phyloP scores from a whole-genome alignment of 441 rosid genomes.

The Adansonia madagascariensis region DNA sequence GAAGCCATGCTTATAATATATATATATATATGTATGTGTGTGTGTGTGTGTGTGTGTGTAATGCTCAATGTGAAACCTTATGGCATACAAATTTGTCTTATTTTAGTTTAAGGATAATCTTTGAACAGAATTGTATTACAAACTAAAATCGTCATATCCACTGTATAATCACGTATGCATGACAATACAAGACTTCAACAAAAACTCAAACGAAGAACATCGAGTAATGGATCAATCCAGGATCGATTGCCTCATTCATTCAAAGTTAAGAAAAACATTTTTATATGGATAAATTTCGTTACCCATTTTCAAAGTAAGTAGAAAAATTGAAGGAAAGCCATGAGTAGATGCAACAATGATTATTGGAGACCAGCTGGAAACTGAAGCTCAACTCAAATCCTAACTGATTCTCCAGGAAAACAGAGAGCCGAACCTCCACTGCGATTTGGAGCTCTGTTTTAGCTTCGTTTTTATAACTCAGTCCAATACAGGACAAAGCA shows the following conservation, averaged over 20 bases:
- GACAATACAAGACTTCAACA: not conserved
- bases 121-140: not conserved
- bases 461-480: not conserved
- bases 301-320: conserved; percentile 22
- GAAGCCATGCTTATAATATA: not conserved
- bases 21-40: too few species aligned
- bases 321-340: conserved; percentile 46
- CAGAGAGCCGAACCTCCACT: not conserved
- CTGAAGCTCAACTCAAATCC: not conserved
- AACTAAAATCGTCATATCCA: not conserved
- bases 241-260: not conserved
- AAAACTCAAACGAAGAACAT: too few species aligned
- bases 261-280: not conserved
- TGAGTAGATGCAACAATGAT: conserved; percentile 21
- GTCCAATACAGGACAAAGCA: too few species aligned
- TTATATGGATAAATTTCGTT: not conserved
- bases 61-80: not conserved
- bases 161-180: not conserved
- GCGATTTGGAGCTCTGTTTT: not conserved
- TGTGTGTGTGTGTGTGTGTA: too few species aligned
- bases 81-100: not conserved
- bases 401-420: not conserved
- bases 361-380: not conserved
- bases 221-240: not conserved
- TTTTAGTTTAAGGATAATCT: not conserved